Base-by-base conservation (phyloP, 129 eudicot genomes). In the Flaveria sonorensis region DNA sequence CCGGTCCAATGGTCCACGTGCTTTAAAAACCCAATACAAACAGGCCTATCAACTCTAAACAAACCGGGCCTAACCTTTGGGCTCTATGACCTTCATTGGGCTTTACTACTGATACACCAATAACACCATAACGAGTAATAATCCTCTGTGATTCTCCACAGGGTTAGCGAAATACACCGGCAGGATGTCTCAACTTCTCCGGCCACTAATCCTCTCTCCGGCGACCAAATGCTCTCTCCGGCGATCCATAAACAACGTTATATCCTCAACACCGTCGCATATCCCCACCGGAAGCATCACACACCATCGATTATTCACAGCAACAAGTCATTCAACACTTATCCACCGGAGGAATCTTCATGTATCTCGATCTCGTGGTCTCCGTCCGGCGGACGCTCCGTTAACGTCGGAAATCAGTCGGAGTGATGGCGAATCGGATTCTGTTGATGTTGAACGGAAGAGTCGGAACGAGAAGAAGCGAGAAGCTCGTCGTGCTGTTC, bases 381-480 rank as follows among this genome's bases (percentile, higher is more conserved):
- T 83, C 52, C 89, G 83, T 46, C 86, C 86, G 20, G 86, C 76
- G 15, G 88, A 87, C 24, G 67, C 82, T 24, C 82, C 85, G 28
- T 6, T 72, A 8, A 24, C 82, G 36, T 20, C 87, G 46, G 85
- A 83, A 47, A 2, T 68, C 24, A 19, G 43, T 32, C 84, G 80
- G 69, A 81, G 80, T 73, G 89, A 81, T 18, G 52, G 60, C 47
- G 87, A 83, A 21, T 53, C 85, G 11, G 92, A 86, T 51, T 52
- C 55, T 53, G 65, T 73, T 13, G 81, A 68, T 26, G 39, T 42
- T 1, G 81, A 32, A 26, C 81, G 81, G 78, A 89, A 81, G 87
- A 87, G 90, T 83, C 82, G 98, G 14, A 94, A 91, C 65, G 90
- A 81, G 86, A 91, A 86, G 87, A 94, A 94, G 67, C 96, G 96